phyloP scores from a whole-genome alignment of 176 grass and related monocot genomes.

The Melocanna baccifera region DNA sequence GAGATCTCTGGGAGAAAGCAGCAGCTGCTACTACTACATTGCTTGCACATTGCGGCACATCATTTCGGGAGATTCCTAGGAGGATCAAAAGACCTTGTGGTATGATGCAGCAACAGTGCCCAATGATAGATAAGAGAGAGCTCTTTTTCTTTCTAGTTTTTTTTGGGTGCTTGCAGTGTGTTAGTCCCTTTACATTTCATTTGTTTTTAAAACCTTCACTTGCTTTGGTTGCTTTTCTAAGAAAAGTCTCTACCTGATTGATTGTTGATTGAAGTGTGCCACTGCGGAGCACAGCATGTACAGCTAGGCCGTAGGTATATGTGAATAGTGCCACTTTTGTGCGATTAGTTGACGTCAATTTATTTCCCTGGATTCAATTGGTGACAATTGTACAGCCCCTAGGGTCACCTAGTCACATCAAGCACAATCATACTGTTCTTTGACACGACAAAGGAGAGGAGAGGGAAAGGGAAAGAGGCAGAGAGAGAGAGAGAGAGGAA shows the following conservation, averaged over 20 bases:
- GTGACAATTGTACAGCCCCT: constrained; percentile 37
- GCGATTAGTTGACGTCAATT: constrained; percentile 26
- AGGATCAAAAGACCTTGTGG: constrained; percentile 21
- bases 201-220: not conserved
- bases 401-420: constrained; percentile 45
- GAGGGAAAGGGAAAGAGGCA: not conserved
- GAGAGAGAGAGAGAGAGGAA: not conserved
- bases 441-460: constrained; percentile 23
- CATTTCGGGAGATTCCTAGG: constrained; percentile 63
- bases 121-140: constrained; percentile 33
- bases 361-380: constrained; percentile 34
- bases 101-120: constrained; percentile 30
- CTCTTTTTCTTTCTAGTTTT: not conserved
- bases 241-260: not conserved
- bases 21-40: not conserved
- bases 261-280: not conserved
- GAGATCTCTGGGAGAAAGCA: constrained; percentile 4
- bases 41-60: constrained; percentile 30
- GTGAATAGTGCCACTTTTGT: constrained; percentile 17
- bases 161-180: not conserved
- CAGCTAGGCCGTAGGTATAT: not conserved
- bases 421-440: constrained; percentile 44
- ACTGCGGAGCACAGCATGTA: not conserved
- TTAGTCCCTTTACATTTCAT: not conserved
- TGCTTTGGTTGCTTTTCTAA: not conserved